phyloP scores from a whole-genome alignment of 768 basidiomycete species.

The Crepidotus variabilis region DNA sequence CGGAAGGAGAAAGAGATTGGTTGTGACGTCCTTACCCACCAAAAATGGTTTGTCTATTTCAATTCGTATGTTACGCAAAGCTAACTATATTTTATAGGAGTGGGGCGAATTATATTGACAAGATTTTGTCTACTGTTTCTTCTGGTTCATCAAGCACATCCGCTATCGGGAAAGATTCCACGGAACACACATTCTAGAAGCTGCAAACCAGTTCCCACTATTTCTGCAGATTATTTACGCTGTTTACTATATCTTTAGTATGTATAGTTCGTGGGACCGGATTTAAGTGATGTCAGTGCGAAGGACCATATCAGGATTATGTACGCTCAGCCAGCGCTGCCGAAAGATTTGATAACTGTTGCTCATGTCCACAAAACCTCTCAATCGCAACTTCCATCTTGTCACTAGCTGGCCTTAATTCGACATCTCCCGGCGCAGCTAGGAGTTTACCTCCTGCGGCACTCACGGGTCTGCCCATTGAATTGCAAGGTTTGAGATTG shows the following conservation, averaged over 20 bases:
- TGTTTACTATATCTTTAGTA: too few relatives aligned
- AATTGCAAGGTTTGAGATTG: too few relatives aligned
- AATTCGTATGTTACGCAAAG: not conserved
- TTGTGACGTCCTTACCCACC: conserved; percentile 88
- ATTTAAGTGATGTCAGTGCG: not conserved
- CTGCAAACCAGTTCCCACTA: not conserved
- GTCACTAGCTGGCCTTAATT: not conserved
- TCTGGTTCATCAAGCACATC: conserved; percentile 89
- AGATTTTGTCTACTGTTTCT: conserved; percentile 78
- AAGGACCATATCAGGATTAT: not conserved
- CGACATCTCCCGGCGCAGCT: not conserved
- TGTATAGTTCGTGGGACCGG: not conserved
- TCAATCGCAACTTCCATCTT: not conserved
- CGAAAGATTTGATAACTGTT: not conserved
- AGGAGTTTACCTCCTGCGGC: not conserved
- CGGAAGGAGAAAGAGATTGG: conserved; percentile 85
- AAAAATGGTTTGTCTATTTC: conserved; percentile 68
- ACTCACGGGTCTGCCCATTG: too few relatives aligned
- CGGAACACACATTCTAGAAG: conserved; percentile 74
- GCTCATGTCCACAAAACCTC: not conserved
- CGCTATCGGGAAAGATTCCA: conserved; percentile 81
- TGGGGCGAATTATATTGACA: conserved; percentile 87
- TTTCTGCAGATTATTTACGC: not conserved
- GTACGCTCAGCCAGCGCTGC: not conserved
- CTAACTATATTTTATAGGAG: conserved; percentile 48